Conservation (phyloP, 2,329 filamentous ascomycete species). For the Alternaria gaisen region DNA sequence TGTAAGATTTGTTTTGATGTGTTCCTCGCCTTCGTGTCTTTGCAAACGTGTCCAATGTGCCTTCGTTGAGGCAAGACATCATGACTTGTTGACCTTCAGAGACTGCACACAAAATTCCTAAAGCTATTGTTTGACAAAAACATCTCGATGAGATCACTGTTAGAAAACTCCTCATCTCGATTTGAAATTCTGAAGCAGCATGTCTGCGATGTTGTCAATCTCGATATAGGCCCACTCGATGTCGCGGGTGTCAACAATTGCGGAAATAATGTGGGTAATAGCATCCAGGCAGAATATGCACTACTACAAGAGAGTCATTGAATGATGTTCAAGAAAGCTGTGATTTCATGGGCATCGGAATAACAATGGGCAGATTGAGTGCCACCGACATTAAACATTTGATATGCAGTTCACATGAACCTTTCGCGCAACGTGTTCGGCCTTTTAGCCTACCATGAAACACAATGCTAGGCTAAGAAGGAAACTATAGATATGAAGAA, state of each 20-base stretch:
- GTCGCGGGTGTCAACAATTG: too few relatives aligned
- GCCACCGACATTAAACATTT: neutral
- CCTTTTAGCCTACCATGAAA: too few relatives aligned
- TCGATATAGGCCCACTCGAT: too few relatives aligned
- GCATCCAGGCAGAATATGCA: too few relatives aligned
- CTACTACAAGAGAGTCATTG: rapidly evolving
- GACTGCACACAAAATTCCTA: too few relatives aligned
- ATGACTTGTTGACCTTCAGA: neutral
- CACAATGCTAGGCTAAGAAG: rapidly evolving
- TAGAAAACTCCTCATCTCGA: neutral
- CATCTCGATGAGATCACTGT: rapidly evolving
- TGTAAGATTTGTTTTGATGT: neutral
- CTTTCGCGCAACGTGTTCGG: neutral
- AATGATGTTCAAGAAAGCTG: neutral
- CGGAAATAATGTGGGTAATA: too few relatives aligned
- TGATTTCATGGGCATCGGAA: neutral
- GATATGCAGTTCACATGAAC: neutral
- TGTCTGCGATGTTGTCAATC: too few relatives aligned
- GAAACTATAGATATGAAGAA: rapidly evolving
- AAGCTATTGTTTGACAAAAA: too few relatives aligned
- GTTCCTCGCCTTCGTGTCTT: neutral
- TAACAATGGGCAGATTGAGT: neutral
- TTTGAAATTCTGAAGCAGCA: too few relatives aligned
- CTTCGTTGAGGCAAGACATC: neutral
- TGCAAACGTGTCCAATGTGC: neutral